Evolutionary conservation across 2,329 filamentous ascomycete genomes (phyloP), one percentile per base, ranked within the genome.

Genomic region (Escovopsis weberi): DNA sequence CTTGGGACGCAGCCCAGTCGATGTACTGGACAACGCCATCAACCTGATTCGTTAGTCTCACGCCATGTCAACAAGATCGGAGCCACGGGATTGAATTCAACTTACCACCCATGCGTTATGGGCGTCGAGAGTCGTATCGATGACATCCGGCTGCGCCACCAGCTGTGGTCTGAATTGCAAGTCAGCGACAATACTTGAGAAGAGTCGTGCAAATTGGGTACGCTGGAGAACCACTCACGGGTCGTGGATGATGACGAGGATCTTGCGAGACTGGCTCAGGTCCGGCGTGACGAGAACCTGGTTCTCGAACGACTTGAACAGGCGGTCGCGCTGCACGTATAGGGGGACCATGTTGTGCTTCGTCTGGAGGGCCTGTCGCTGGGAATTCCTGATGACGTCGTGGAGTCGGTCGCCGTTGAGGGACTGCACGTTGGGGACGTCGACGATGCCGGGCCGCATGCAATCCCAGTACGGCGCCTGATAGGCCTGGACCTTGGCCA

Each of bases 71-170:
- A 35, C 23, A 33, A 35, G 8, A 12, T 2, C 30, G 4, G 7
- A 9, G 9, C 23, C 12, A 26, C 10, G 15, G 28, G 28, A 32
- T 9, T 6, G 15, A 15, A 15, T 5, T 38, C 12, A 47, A 65
- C 84, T 63, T 70, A 94, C 88, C 54, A 95, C 69, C 76, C 84
- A 94, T 6, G 82, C 78, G 55, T 95, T 94, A 54, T 95, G 87
- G 2, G 83, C 65, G 50, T 91, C 83, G 4, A 93, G 62, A 33
- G 72, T 75, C 42, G 83, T 83, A 41, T 85, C 82, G n/a, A 80
- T 61, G 1, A 72, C 68, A 58, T 86, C 74, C 10, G 79, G 72
- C 47, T 82, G 72, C 6, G 75, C 81, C 47, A 81, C 66, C 10
- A 88, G 59, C 51, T 84, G 78, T 4, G 83, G 82, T n/a, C 81